Conservation (phyloP, 2,329 filamentous ascomycete genomes). For the Pseudogymnoascus sp. region DNA sequence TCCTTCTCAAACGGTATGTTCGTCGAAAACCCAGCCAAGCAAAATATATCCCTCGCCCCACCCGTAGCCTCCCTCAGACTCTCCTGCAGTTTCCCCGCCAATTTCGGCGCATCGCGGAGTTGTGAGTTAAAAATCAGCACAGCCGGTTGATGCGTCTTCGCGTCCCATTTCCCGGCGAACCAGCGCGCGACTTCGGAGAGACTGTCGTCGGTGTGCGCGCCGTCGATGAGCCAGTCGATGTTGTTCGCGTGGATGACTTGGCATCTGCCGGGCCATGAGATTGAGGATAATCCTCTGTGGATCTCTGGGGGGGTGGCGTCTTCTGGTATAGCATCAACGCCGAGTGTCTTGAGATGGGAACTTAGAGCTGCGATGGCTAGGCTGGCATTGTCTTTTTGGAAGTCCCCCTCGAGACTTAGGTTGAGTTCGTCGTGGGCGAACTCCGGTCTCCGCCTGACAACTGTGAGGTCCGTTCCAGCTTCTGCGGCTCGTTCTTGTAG, state of each 20-base stretch:
- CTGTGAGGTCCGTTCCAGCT: slow-evolving; percentile 15
- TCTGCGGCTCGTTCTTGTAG: slow-evolving; percentile 48
- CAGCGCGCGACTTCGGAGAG: slow-evolving; percentile 70
- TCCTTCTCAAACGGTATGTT: slow-evolving; percentile 35
- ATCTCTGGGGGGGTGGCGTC: slow-evolving; percentile 54
- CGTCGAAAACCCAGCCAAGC: slow-evolving; percentile 37
- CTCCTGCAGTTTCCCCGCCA: slow-evolving; percentile 32
- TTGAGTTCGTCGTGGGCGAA: slow-evolving; percentile 23
- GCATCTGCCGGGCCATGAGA: slow-evolving; percentile 72
- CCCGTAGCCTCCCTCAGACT: slow-evolving; percentile 23
- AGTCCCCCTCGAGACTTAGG: slow-evolving; percentile 36
- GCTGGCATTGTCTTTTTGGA: slow-evolving; percentile 51
- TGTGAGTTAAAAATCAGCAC: not conserved
- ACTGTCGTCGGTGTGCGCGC: slow-evolving; percentile 52
- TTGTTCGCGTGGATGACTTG: slow-evolving; percentile 42
- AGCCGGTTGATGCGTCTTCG: not conserved
- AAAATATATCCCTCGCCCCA: slow-evolving; percentile 37
- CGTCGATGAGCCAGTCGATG: slow-evolving; percentile 19
- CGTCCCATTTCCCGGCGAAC: slow-evolving; percentile 49
- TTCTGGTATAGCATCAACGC: slow-evolving; percentile 18
- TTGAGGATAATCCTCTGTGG: slow-evolving; percentile 58
- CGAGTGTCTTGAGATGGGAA: slow-evolving; percentile 37
- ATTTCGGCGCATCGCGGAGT: slow-evolving; percentile 28
- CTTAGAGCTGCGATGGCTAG: slow-evolving; percentile 44
- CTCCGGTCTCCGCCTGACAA: slow-evolving; percentile 18